Evolutionary conservation across 176 grass and related monocot species (phyloP), one percentile per base, ranked within the genome.

Genomic region (Pharus latifolius): DNA sequence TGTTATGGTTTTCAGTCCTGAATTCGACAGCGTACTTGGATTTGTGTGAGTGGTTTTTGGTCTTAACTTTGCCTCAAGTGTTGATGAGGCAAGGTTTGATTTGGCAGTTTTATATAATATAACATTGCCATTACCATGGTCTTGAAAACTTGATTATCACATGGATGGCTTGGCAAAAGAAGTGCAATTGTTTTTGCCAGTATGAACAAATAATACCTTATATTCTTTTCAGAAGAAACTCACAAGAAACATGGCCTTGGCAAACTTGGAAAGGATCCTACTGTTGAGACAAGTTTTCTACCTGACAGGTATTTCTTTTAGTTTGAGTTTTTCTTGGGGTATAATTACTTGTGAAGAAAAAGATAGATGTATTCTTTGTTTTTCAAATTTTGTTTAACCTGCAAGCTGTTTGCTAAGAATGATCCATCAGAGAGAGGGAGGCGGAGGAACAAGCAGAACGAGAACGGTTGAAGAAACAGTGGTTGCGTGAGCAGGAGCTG

Each of bases 371-470:
- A 51, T 68, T 74, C 25, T 52, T 80, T 25, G 7, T 65, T 75
- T 38, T 50, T 41, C 64, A 35, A 58, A 31, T 33, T 75, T 86
- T 86, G 58, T 81, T 86, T 86, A 79, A 86, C 83, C 77, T 57
- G 72, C 57, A 80, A 86, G 77, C 83, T 81, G 16, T 70, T 70
- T 83, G 82, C 74, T 88, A 99, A 99, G 95, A 91, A 86, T 88
- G 84, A 99, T 99, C 56, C 79, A 83, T 84, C 84, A 99, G 95
- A 46, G 87, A 99, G 56, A 88, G 95, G 83, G 95, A 99, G 77
- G 87, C 90, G 86, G 95, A 94, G 79, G 95, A 99, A 63, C 95
- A 86, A 79, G 90, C 78, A 67, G 90, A 88, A 45, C 82, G 87
- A 54, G 95, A 99, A 74, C 63, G 76, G 22, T 87, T 99, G 69